phyloP scores from a whole-genome alignment of 192 early-diverging fungal species.

The Mortierella claussenii region DNA sequence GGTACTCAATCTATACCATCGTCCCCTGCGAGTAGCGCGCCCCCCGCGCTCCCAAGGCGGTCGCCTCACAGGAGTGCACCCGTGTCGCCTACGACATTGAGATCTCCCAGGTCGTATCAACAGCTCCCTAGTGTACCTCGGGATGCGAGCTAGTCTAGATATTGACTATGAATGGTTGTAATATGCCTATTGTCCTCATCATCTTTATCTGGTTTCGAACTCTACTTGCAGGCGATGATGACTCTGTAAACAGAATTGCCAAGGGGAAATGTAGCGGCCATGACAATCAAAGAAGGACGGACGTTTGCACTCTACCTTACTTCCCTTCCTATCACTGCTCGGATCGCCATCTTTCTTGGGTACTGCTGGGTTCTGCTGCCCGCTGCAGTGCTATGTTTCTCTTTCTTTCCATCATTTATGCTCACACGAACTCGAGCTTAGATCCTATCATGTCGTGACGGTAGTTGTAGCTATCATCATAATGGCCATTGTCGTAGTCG shows the following conservation, averaged over 20 bases:
- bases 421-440: too few species aligned
- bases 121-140: background rate
- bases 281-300: background rate
- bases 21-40: background rate
- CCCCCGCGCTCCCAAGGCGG: slow-evolving; percentile 26
- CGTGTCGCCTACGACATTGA: slow-evolving; percentile 18
- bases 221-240: background rate
- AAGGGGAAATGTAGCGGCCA: background rate
- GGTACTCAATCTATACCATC: background rate
- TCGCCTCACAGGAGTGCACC: slow-evolving; percentile 38
- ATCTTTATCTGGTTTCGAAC: background rate
- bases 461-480: too few species aligned
- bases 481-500: too few species aligned
- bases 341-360: too few species aligned
- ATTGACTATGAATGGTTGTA: background rate
- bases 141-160: background rate
- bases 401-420: too few species aligned
- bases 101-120: slow-evolving; percentile 11
- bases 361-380: too few species aligned
- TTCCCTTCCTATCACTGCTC: too few species aligned
- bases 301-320: background rate
- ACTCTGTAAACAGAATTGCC: too few species aligned
- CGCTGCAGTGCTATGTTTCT: too few species aligned
- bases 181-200: background rate
- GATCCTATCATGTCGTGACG: too few species aligned